Conservation (phyloP, 2,329 filamentous ascomycete genomes). For the Phyllosticta citrichinensis region DNA sequence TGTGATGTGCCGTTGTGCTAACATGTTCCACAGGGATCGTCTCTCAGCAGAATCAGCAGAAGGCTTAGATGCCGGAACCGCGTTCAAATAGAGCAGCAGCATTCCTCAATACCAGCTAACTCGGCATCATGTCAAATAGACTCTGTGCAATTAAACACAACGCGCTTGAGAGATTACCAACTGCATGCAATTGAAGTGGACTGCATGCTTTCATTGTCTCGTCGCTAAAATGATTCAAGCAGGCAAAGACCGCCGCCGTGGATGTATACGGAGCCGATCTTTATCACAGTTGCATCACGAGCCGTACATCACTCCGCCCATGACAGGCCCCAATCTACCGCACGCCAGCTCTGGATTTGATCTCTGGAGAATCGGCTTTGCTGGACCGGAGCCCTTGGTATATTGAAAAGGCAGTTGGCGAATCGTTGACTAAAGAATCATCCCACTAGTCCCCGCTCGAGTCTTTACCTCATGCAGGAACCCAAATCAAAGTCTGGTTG, state of each 20-base stretch:
- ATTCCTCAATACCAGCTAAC: constrained; percentile 18
- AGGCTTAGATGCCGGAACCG: constrained; percentile 20
- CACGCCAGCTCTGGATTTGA: too few species aligned
- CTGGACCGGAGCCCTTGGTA: too few species aligned
- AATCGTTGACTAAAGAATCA: too few species aligned
- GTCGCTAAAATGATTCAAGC: not conserved
- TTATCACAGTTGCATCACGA: too few species aligned
- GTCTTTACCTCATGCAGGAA: too few species aligned
- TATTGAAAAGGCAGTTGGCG: too few species aligned
- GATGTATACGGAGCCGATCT: too few species aligned
- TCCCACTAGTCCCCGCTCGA: too few species aligned
- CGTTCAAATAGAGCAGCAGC: constrained; percentile 15
- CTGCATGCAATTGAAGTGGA: constrained; percentile 1
- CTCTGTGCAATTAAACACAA: constrained; percentile 24
- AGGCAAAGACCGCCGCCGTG: not conserved
- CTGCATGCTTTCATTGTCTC: not conserved
- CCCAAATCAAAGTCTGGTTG: too few species aligned
- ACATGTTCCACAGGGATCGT: constrained; percentile 23
- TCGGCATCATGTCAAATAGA: constrained; percentile 29
- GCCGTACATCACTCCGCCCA: too few species aligned
- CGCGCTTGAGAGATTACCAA: constrained; percentile 3
- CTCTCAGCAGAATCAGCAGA: constrained; percentile 24
- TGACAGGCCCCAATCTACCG: too few species aligned
- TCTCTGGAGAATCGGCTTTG: too few species aligned
- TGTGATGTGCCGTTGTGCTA: not conserved